Percentiles rank a stretch among this genome's conserved stretches.
Conservation (phyloP, 331 rosid genomes). For the Rhamnella rubrinervis region DNA sequence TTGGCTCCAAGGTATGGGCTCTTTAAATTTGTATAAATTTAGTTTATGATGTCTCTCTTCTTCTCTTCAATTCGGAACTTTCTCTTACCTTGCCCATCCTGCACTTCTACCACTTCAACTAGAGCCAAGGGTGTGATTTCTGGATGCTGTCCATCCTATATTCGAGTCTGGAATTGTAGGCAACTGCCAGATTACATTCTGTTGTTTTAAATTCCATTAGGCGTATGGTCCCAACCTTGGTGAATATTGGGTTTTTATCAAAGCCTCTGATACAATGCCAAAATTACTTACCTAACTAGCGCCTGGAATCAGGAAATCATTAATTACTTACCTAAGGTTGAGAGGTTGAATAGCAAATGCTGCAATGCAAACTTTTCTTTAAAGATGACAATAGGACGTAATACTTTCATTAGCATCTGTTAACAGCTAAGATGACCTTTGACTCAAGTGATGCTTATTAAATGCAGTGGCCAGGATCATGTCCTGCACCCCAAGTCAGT, state of each 20-base stretch:
- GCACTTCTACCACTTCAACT: not conserved
- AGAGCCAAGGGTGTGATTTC: not conserved
- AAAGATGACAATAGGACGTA: no score
- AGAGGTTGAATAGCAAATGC: no score
- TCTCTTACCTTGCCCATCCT: not conserved
- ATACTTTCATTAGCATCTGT: no score
- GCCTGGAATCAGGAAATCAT: not conserved
- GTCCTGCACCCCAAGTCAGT: not conserved
- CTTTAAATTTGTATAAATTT: not conserved
- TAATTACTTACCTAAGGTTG: no score
- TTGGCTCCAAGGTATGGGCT: slow-evolving; percentile 60
- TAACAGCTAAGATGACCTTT: no score
- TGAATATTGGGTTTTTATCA: not conserved
- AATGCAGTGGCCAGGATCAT: no score
- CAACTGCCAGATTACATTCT: no score
- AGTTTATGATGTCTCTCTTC: not conserved
- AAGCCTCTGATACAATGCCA: slow-evolving; percentile 1
- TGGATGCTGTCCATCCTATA: not conserved
- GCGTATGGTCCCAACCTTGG: no score
- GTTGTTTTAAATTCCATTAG: no score
- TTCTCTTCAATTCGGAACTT: not conserved
- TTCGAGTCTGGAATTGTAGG: not conserved
- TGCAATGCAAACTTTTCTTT: no score
- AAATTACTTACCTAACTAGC: not conserved
- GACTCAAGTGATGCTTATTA: no score